Evolutionary conservation across 768 basidiomycete genomes (phyloP), one percentile per base, ranked within the genome.

Genomic region (Russula emetica): DNA sequence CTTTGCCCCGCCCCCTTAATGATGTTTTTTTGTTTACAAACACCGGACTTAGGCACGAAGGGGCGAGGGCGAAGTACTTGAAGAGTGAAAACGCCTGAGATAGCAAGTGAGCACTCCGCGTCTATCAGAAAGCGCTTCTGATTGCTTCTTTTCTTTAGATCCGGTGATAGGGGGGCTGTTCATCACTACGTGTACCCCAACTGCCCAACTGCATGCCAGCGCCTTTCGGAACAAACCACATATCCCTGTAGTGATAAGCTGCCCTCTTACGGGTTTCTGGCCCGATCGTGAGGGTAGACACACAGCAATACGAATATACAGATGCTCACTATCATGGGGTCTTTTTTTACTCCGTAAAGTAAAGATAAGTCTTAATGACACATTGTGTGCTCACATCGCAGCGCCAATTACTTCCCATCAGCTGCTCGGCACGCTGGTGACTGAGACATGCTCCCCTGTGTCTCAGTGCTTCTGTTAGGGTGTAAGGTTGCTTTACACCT

Each of bases 61-160:
- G 63, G 89, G 87, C 3, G 82, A 87, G 71, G 82, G 82, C 65
- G 88, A 90, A 73, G 83, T 89, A 53, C 70, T 91, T 66, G 86
- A 87, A 63, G 78, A 75, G 26, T 76, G 69, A 65, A n/a, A 14
- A 30, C 20, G 9, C 49, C 8, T 49, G 13, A 18, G 16, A 36
- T 50, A 52, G n/a, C 38, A 24, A 18, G 44, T 8, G 55, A 50
- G 49, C 20, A 34, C 32, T 7, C 16, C 28, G 32, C 50, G 8
- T 32, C 56, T 32, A 44, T 38, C n/a, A 28, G 36, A n/a, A 14
- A 34, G 50, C 40, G 1, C 24, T 24, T 38, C 38, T 49, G 28
- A 58, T 45, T 18, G 6, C 32, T 32, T 34, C 53, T 26, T 11
- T 34, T 6, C n/a, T 47, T 34, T 32, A 20, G 40, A 36, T 36